These are phyloP conservation scores for Talaromyces sp. DNA, from an alignment of 2,329 filamentous ascomycete species.

Conservation along the genomic window DNA sequence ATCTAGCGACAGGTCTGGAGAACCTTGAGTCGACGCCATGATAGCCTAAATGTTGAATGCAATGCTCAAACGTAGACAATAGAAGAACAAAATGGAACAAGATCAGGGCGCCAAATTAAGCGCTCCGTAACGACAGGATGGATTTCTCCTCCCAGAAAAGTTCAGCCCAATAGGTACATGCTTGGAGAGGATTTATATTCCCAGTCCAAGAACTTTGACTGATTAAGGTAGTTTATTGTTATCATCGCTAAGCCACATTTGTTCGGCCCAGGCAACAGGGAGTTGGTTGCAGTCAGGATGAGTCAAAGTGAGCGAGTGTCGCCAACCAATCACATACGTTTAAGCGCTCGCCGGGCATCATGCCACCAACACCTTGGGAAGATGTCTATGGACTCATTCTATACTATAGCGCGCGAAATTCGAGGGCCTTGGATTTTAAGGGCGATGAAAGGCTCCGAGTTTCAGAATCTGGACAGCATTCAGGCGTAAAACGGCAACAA, in stretches of 20 bases:
- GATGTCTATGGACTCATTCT: background rate
- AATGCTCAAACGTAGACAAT: background rate
- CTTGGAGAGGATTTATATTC: background rate
- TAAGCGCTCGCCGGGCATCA: background rate
- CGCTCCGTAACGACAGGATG: background rate
- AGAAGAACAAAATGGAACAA: background rate
- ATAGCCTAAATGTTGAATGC: background rate
- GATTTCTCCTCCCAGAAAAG: background rate
- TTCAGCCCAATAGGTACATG: background rate
- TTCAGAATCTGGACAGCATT: background rate
- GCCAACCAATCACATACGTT: background rate
- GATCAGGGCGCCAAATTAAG: background rate
- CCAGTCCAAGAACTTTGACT: background rate
- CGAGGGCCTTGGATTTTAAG: no score
- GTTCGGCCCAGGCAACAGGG: background rate
- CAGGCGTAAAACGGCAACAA: background rate
- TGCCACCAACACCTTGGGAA: background rate
- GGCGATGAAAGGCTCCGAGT: background rate
- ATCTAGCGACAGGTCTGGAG: slow-evolving; percentile 9
- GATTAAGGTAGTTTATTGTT: background rate
- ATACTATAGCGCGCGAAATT: no score
- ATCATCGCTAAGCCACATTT: background rate
- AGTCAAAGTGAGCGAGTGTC: slow-evolving; percentile 14
- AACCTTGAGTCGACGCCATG: slow-evolving; percentile 2
- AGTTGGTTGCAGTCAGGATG: slow-evolving; percentile 10